Evolutionary conservation across 805 yeast species (phyloP).

Genomic region (Candida tammaniensis): DNA sequence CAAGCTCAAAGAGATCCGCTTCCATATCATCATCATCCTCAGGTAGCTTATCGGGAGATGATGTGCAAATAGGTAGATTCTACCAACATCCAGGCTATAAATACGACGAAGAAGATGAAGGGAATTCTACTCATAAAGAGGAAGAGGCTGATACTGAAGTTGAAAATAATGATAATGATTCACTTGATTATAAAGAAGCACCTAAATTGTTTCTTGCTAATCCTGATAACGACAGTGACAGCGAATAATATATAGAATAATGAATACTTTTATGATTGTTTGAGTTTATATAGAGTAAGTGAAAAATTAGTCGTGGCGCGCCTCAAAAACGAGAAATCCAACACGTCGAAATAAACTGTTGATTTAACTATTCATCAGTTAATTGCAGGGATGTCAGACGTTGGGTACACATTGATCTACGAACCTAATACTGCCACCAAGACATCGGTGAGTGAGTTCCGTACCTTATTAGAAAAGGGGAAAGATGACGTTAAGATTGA

Average conservation of each 20-base stretch:
- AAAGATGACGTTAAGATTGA: slow-evolving; percentile 83
- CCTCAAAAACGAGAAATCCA: slow-evolving; percentile 4
- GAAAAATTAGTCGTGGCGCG: neutral
- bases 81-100: slow-evolving; percentile 43
- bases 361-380: neutral
- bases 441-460: slow-evolving; percentile 69
- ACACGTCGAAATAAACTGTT: slow-evolving; percentile 19
- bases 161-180: slow-evolving; percentile 11
- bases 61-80: slow-evolving; percentile 24
- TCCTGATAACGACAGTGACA: slow-evolving; percentile 49
- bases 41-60: slow-evolving; percentile 14
- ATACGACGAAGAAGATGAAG: slow-evolving; percentile 23
- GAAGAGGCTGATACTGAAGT: slow-evolving; percentile 9
- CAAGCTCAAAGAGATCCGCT: slow-evolving; percentile 17
- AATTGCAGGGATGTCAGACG: slow-evolving; percentile 10
- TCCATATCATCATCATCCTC: slow-evolving; percentile 13
- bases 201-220: slow-evolving; percentile 56
- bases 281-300: neutral
- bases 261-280: neutral
- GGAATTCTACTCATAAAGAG: slow-evolving; percentile 12
- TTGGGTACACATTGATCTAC: slow-evolving; percentile 66
- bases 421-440: slow-evolving; percentile 69
- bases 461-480: slow-evolving; percentile 78
- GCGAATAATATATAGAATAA: slow-evolving; percentile 12
- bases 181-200: slow-evolving; percentile 25